Conservation (phyloP, 495 filamentous ascomycete species). For the Talaromyces wortmannii region DNA sequence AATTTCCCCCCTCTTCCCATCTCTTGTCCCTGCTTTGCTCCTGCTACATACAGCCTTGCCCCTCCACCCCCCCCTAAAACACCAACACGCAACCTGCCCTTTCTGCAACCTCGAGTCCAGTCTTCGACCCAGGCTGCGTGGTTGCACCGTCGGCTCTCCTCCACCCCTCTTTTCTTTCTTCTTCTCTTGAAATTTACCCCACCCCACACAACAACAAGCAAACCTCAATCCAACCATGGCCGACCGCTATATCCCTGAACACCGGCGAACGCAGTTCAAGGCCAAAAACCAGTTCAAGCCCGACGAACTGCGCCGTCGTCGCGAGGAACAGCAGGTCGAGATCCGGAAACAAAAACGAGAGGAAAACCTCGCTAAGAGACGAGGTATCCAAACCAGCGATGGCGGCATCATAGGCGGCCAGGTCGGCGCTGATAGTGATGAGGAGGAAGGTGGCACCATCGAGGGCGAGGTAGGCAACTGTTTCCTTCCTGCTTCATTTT, state of each 20-base stretch:
- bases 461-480: conserved; percentile 83
- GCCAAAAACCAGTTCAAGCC: conserved; percentile 97
- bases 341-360: conserved; percentile 97
- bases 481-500: not conserved
- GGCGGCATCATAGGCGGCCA: conserved; percentile 68
- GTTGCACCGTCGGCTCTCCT: conserved; percentile 12
- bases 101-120: not conserved
- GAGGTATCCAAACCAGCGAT: conserved; percentile 81
- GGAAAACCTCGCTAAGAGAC: conserved; percentile 95
- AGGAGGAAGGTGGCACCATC: conserved; percentile 90
- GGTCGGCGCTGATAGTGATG: conserved; percentile 86
- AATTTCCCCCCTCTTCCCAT: not conserved
- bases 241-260: conserved; percentile 98
- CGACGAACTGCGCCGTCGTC: conserved; percentile 95
- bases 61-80: conserved; percentile 8
- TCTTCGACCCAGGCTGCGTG: not conserved
- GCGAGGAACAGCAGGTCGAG: conserved; percentile 98
- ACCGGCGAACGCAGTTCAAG: conserved; percentile 98
- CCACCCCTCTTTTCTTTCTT: conserved; percentile 17
- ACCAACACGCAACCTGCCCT: not conserved
- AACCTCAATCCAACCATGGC: conserved; percentile 58
- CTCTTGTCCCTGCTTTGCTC: conserved; percentile 19
- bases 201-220: conserved; percentile 8
- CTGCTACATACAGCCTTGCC: conserved; percentile 11
- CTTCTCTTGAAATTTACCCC: conserved; percentile 13